phyloP scores from a whole-genome alignment of 176 grass and related monocot genomes.

The Sorghum bicolor region Sorghum_bicolor_NCBIv3 NC_012870.2:13071001-13071500 shows the following conservation, averaged over 20 bases:
- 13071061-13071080: constrained; percentile 24
- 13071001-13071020: constrained; percentile 20
- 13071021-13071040: constrained; percentile 30
- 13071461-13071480: background rate
- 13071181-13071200: background rate
- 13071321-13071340: background rate
- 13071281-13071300: background rate
- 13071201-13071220: background rate
- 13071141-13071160: background rate
- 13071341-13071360: background rate
- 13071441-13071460: background rate
- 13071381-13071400: background rate
- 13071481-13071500: background rate
- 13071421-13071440: background rate
- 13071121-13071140: constrained; percentile 23
- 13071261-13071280: background rate
- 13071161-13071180: background rate
- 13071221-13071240: background rate
- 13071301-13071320: background rate
- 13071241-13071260: background rate
- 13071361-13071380: background rate
- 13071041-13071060: constrained; percentile 25
- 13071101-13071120: constrained; percentile 11
- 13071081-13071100: background rate
- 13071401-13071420: background rate